Evolutionary conservation across 2,329 filamentous ascomycete species (phyloP), one percentile per base, ranked within the genome.

Genomic region (Thermomyces lanuginosus): DNA sequence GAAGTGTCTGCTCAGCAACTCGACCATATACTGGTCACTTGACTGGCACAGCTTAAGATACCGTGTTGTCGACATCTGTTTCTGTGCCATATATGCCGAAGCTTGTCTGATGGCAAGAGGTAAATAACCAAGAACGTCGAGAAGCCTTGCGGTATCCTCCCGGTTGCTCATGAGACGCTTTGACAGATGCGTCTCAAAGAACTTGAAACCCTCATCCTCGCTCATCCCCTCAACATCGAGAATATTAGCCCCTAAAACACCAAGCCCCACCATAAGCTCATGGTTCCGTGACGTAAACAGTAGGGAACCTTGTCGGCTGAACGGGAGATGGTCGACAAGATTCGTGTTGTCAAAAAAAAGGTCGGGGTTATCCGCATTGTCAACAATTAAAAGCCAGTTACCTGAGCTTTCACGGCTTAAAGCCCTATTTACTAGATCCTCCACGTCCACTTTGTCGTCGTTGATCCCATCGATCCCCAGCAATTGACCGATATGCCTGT

Each of bases 301-400:
- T 8, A 8, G 8, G 7, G 10, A 22, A 0, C 39, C 41, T 26
- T 42, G 32, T 0, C 38, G 17, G 12, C 30, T 42, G 3, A 17
- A 15, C n/a, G 42, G 43, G 3, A 45, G 30, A 14, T 29, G 35
- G 1, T 24, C 7, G 12, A 22, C 31, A 0, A 40, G 24, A 15
- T 16, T 40, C 39, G 45, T 26, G 40, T 33, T 4, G n/a, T n/a
- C n/a, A n/a, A n/a, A n/a, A n/a, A n/a, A n/a, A n/a, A n/a, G n/a
- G n/a, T 39, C 29, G 3, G 37, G 18, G 17, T 46, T 40, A 21
- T 50, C 46, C 0, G 39, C 43, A 27, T 48, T 49, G 15, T 49
- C 46, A 18, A 44, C 25, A 6, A 49, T 39, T 0, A 48, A 15
- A 5, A 49, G 16, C 47, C 46, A 49, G 4, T 28, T 17, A 0